Base-by-base conservation (phyloP, 208 protist species). In the Acanthamoeba culbertsoni region DNA sequence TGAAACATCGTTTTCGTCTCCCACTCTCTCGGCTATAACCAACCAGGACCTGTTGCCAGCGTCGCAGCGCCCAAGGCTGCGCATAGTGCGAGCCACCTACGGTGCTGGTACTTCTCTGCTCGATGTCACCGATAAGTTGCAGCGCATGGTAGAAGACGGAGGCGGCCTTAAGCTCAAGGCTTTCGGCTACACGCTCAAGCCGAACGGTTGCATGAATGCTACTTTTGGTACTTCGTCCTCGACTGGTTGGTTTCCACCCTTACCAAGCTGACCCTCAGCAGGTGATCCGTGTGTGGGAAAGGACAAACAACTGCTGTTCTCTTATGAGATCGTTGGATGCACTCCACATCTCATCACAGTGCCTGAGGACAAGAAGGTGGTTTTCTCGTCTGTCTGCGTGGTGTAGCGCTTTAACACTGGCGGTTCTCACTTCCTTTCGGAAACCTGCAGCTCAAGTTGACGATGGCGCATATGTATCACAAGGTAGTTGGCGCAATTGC, bases 121-220 rank as follows among this genome's bases (percentile, higher is more conserved):
- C 33, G 79, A 89, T 37, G 79, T 89, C 20, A 89, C 79, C 14
- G 79, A 40, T 48, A 57, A 16, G 8, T 48, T 89, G 46, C 79
- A 89, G 79, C 45, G 35, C 12, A 57, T 89, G 45, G 79, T 55
- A 0, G 53, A 89, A n/a, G 33, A 89, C 33, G 20, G 8, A 14
- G 79, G 79, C 28, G 53, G 79, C 16, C 79, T 89, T 48, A 63
- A 14, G 4, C 42, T 89, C 51, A 31, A 57, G 3, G 79, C 28
- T 26, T 89, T 89, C 31, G 79, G 79, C 33, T 62, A 89, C 79
- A 42, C 20, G 51, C 28, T 89, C 46, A 53, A 62, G 53, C 79
- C 79, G 46, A 89, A 89, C 46, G 79, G 79, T 48, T 62, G 79
- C 48, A 89, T 89, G 79, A 89, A 89, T 48, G 53, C 45, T 37